Conservation (phyloP, 2,329 filamentous ascomycete genomes). For the Fusarium subtropicale region DNA sequence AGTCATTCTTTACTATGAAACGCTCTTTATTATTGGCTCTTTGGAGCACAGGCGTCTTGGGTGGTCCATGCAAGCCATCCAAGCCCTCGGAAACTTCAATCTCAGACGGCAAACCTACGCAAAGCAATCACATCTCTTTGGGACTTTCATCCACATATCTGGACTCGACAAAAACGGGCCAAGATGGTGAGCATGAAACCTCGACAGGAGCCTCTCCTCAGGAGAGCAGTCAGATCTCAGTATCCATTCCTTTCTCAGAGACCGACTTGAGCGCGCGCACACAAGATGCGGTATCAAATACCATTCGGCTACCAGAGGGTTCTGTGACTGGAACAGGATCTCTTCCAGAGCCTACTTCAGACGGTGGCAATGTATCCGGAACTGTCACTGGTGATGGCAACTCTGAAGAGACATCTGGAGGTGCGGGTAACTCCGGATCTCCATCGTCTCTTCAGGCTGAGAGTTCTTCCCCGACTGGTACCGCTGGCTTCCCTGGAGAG, state of each 20-base stretch:
- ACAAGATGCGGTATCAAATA: background rate
- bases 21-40: conserved; percentile 12
- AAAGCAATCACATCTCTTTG: background rate
- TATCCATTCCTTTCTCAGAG: background rate
- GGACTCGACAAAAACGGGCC: background rate
- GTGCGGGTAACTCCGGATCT: background rate
- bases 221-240: background rate
- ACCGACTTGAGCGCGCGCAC: background rate
- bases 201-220: background rate
- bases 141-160: background rate
- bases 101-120: background rate
- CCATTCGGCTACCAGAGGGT: background rate
- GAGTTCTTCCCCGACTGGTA: background rate
- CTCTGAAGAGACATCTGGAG: background rate
- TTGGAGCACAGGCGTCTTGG: conserved; percentile 9
- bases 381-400: background rate
- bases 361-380: background rate
- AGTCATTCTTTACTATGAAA: conserved; percentile 6
- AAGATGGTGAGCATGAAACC: background rate
- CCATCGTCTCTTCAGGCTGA: background rate
- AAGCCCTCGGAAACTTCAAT: background rate
- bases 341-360: background rate
- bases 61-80: background rate
- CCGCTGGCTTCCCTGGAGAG: background rate
- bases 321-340: background rate